Evolutionary conservation across 176 grass and related monocot species (phyloP), one percentile per base, ranked within the genome.

Genomic region (Calamus simplicifolius): DNA sequence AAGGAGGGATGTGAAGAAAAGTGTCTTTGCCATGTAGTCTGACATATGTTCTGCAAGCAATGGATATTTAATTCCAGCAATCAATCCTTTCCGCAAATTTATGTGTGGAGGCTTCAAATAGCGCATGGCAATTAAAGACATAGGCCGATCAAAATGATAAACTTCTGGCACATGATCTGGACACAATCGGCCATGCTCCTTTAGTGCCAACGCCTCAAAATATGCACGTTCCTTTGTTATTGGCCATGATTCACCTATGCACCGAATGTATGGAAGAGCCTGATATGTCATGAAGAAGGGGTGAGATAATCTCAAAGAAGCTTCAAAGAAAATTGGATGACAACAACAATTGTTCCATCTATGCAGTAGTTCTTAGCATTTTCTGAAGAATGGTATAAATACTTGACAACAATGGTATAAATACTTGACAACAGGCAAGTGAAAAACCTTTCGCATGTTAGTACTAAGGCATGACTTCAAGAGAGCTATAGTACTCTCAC

Each of bases 41-140:
- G 93, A 72, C 81, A 92, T 81, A 49, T 98, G 87, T n/a, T 88
- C 62, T 27, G 93, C 81, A 31, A 98, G 81, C 51, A 78, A 63
- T 49, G 93, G 93, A 75, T 98, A 98, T 59, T 83, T 51, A 67
- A 85, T 76, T 54, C 87, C 93, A 73, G 87, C 81, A 62, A 92
- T 79, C 54, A 98, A 82, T n/a, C 93, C 87, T 70, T 98, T 98
- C 52, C 93, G 85, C 54, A 98, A 72, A 75, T 88, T 92, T 66
- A 98, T 85, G 69, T 92, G 93, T 25, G 93, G 87, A 0, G 87
- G 84, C 68, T 74, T 56, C 62, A 98, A 81, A 75, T 88, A 98
- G 25, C 78, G 84, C 93, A 98, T 92, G 51, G 72, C 93, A 50
- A 92, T 88, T 10, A 98, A 67, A 55, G 87, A 98, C 87, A 98